Conservation (phyloP, 2,329 filamentous ascomycete genomes). For the Gremmenia infestans region DNA sequence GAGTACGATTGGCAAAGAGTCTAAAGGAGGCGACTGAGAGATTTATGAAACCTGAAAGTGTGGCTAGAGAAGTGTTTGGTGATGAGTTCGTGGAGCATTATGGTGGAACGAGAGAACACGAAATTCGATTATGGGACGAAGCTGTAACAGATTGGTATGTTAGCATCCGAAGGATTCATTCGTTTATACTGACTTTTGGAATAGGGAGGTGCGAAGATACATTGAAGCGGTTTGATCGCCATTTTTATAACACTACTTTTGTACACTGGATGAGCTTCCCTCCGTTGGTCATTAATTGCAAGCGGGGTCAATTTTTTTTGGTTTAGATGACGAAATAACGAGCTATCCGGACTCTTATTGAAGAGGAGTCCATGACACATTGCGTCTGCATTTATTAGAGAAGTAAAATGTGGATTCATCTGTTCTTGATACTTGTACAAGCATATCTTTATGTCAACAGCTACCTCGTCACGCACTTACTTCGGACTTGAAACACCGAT, state of each 20-base stretch:
- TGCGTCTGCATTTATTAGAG: too few species aligned
- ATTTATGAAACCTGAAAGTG: slow-evolving; percentile 72
- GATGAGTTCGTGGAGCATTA: slow-evolving; percentile 96
- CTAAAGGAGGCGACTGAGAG: slow-evolving; percentile 77
- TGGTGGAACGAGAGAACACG: slow-evolving; percentile 86
- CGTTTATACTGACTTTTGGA: slow-evolving; percentile 12
- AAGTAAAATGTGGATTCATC: too few species aligned
- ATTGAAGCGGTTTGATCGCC: slow-evolving; percentile 55
- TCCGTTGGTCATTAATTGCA: background rate
- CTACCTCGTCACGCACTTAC: too few species aligned
- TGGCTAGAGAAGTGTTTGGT: slow-evolving; percentile 91
- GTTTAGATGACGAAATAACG: too few species aligned
- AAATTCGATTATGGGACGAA: slow-evolving; percentile 87
- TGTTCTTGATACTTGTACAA: too few species aligned
- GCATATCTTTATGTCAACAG: too few species aligned
- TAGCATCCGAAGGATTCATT: background rate
- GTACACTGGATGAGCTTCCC: background rate
- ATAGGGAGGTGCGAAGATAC: slow-evolving; percentile 71
- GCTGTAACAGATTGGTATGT: slow-evolving; percentile 94
- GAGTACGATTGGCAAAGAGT: slow-evolving; percentile 74
- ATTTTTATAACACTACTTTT: background rate
- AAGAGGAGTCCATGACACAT: too few species aligned
- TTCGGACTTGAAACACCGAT: too few species aligned
- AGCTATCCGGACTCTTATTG: too few species aligned
- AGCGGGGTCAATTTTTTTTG: too few species aligned